Evolutionary conservation across 2,329 filamentous ascomycete species (phyloP).

Genomic region (Aspergillus ochraceus): DNA sequence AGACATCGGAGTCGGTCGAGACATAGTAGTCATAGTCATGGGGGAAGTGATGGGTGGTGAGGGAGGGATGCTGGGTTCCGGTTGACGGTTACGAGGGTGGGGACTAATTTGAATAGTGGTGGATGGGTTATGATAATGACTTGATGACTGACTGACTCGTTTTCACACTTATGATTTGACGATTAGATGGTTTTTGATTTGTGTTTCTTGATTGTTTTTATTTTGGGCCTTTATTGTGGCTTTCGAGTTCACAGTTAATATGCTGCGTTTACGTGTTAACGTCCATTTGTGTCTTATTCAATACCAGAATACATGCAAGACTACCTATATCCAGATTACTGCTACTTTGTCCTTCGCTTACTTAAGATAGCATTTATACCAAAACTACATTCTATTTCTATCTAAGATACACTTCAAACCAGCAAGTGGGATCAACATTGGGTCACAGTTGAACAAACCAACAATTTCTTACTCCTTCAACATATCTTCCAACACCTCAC

Average conservation of each 20-base stretch:
- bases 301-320: too few relatives aligned
- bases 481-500: conserved; percentile 20
- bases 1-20: conserved; percentile 25
- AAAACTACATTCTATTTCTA: too few relatives aligned
- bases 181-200: background rate
- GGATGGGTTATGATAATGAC: background rate
- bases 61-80: background rate
- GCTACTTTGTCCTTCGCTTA: too few relatives aligned
- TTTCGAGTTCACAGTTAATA: background rate
- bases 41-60: background rate
- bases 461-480: conserved; percentile 9
- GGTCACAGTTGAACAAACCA: background rate
- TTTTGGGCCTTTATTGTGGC: background rate
- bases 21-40: conserved; percentile 18
- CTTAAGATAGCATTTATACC: too few relatives aligned
- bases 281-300: too few relatives aligned
- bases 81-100: background rate
- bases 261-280: too few relatives aligned
- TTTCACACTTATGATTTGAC: background rate
- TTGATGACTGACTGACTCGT: background rate
- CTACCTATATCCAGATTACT: too few relatives aligned
- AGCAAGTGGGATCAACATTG: too few relatives aligned
- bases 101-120: background rate
- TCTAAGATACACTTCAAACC: too few relatives aligned
- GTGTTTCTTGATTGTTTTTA: background rate